phyloP scores from a whole-genome alignment of 176 grass and related monocot genomes.

The Musa itinerans region DNA sequence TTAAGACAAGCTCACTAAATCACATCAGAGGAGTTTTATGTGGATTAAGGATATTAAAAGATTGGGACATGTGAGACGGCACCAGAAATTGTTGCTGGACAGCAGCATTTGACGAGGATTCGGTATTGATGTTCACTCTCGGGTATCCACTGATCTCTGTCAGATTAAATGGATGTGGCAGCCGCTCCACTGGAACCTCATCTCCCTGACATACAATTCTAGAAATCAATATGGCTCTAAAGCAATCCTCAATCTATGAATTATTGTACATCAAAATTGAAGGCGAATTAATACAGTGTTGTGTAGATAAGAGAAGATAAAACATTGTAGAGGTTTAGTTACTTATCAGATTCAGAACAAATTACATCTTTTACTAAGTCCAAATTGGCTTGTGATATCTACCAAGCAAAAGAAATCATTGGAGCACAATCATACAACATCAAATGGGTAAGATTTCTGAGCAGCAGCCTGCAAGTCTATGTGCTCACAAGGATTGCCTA shows the following conservation, averaged over 20 bases:
- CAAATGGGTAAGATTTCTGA: neutral
- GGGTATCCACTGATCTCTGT: constrained; percentile 9
- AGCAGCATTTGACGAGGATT: neutral
- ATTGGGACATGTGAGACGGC: constrained; percentile 48
- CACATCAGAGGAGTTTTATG: neutral
- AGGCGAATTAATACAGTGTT: no score
- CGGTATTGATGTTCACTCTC: neutral
- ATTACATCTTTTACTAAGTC: neutral
- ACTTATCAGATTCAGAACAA: neutral
- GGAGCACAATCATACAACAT: neutral
- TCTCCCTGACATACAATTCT: constrained; percentile 45
- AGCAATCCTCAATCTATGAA: neutral
- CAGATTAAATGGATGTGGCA: constrained; percentile 61
- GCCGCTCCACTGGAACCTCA: constrained; percentile 60
- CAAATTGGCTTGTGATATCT: no score
- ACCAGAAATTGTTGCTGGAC: constrained; percentile 23
- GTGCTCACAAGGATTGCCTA: no score
- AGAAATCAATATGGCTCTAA: neutral
- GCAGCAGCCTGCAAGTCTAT: no score
- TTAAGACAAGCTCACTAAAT: neutral
- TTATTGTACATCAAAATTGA: no score
- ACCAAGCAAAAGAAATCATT: neutral
- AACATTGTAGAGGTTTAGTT: no score
- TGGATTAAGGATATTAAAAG: constrained; percentile 38
- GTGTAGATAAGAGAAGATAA: no score